Conservation (phyloP, 2,329 filamentous ascomycete genomes). For the Verticillium klebahnii region DNA sequence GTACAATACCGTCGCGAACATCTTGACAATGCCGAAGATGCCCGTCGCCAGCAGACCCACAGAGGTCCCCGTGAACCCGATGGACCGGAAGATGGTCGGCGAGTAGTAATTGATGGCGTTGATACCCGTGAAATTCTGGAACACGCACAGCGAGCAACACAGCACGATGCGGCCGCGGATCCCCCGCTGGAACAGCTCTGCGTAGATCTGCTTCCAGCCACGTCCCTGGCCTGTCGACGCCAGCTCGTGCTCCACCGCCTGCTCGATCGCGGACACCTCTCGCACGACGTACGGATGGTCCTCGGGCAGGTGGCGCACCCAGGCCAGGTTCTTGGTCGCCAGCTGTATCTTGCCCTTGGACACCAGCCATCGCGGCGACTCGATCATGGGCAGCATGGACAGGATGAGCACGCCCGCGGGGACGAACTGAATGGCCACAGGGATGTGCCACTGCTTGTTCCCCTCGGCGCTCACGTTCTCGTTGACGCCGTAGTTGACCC, state of each 20-base stretch:
- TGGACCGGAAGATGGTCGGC: conserved; percentile 58
- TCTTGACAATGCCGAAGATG: conserved; percentile 60
- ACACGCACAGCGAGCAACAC: conserved; percentile 1
- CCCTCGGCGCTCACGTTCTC: conserved; percentile 14
- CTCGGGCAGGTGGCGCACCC: conserved; percentile 28
- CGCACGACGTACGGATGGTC: conserved; percentile 33
- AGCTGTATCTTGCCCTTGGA: conserved; percentile 29
- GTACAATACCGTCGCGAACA: conserved; percentile 14
- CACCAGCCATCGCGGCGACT: conserved; percentile 30
- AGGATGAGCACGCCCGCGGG: conserved; percentile 30
- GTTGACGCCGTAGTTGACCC: conserved; percentile 23
- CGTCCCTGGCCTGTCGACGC: conserved; percentile 4
- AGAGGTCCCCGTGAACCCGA: conserved; percentile 55
- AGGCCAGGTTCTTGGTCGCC: conserved; percentile 29
- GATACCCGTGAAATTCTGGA: conserved; percentile 12
- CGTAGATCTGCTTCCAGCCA: conserved; percentile 11
- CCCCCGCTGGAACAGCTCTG: conserved; percentile 5
- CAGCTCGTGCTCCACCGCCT: conserved; percentile 51
- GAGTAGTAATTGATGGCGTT: conserved; percentile 27
- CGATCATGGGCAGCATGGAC: conserved; percentile 26
- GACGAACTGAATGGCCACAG: conserved; percentile 34
- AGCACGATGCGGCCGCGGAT: background rate
- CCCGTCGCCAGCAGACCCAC: conserved; percentile 58
- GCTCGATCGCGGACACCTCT: conserved; percentile 48
- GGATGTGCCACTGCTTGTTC: conserved; percentile 34